Evolutionary conservation across 768 basidiomycete species (phyloP).

Genomic region (Cubamyces sp.): DNA sequence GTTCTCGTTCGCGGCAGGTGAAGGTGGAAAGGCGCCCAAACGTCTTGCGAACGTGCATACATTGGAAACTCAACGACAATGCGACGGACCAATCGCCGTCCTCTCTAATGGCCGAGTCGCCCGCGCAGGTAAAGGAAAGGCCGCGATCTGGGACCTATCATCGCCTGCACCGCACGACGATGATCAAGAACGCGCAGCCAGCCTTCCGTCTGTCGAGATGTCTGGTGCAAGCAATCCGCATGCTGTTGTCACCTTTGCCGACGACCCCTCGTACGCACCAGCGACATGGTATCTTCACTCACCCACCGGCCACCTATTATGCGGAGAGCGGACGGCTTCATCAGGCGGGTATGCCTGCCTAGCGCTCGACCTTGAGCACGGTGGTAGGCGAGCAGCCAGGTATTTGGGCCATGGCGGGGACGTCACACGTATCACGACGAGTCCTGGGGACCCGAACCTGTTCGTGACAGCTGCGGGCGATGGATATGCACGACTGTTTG

Average conservation of each 20-base stretch:
- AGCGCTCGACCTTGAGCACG: slow-evolving; percentile 40
- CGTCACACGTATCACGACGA: slow-evolving; percentile 40
- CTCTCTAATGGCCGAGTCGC: slow-evolving; percentile 35
- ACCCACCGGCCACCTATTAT: slow-evolving; percentile 31
- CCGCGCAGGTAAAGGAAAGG: slow-evolving; percentile 40
- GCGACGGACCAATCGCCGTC: slow-evolving; percentile 38
- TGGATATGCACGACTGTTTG: slow-evolving; percentile 45
- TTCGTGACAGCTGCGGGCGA: slow-evolving; percentile 45
- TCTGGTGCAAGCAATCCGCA: slow-evolving; percentile 32
- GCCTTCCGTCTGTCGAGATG: slow-evolving; percentile 27
- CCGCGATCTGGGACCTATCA: slow-evolving; percentile 44
- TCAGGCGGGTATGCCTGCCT: slow-evolving; percentile 21
- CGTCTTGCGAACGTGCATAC: slow-evolving; percentile 38
- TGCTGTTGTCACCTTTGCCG: slow-evolving; percentile 13
- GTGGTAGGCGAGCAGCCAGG: slow-evolving; percentile 36
- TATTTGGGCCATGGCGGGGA: slow-evolving; percentile 45
- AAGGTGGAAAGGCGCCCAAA: background rate
- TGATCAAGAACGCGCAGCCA: slow-evolving; percentile 19
- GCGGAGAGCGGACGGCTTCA: slow-evolving; percentile 22
- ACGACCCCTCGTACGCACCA: slow-evolving; percentile 12
- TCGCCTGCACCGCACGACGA: slow-evolving; percentile 35
- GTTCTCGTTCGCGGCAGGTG: slow-evolving; percentile 36
- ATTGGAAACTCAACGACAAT: slow-evolving; percentile 27
- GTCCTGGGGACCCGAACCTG: slow-evolving; percentile 38
- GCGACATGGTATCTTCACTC: slow-evolving; percentile 35